Conservation (phyloP, 805 yeast genomes). For the Wickerhamiella azyma region DNA sequence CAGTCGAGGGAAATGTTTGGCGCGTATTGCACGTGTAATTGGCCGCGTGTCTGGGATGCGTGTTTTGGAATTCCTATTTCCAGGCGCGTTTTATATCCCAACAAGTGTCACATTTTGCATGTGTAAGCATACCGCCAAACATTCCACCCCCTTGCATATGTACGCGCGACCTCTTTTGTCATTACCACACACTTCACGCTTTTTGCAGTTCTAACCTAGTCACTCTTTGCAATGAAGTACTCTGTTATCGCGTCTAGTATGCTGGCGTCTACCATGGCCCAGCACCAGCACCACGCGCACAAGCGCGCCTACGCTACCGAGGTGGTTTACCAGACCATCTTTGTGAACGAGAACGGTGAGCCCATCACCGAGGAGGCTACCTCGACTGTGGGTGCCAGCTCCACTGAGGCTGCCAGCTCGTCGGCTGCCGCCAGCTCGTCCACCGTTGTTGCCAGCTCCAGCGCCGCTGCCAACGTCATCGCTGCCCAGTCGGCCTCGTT, state of each 20-base stretch:
- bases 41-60: neutral
- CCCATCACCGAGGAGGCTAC: slow-evolving; percentile 27
- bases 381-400: slow-evolving; percentile 17
- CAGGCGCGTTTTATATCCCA: neutral
- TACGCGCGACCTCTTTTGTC: neutral
- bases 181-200: neutral
- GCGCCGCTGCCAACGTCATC: neutral
- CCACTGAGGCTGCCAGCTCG: slow-evolving; percentile 19
- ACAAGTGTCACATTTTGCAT: neutral
- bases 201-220: slow-evolving; percentile 7
- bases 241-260: slow-evolving; percentile 9
- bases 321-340: slow-evolving; percentile 35
- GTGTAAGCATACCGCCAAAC: neutral
- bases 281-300: slow-evolving; percentile 42
- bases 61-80: neutral
- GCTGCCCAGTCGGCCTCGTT: slow-evolving; percentile 8
- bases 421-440: slow-evolving; percentile 14
- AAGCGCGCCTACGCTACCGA: slow-evolving; percentile 32
- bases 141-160: slow-evolving; percentile 1
- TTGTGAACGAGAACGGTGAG: slow-evolving; percentile 29
- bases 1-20: too few species aligned
- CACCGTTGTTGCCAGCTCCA: slow-evolving; percentile 15
- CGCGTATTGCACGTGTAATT: too few species aligned
- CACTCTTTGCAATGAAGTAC: slow-evolving; percentile 8
- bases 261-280: slow-evolving; percentile 25